These are phyloP conservation scores for Manihot esculenta DNA, from an alignment of 441 rosid species.

Conservation along the genomic window DNA sequence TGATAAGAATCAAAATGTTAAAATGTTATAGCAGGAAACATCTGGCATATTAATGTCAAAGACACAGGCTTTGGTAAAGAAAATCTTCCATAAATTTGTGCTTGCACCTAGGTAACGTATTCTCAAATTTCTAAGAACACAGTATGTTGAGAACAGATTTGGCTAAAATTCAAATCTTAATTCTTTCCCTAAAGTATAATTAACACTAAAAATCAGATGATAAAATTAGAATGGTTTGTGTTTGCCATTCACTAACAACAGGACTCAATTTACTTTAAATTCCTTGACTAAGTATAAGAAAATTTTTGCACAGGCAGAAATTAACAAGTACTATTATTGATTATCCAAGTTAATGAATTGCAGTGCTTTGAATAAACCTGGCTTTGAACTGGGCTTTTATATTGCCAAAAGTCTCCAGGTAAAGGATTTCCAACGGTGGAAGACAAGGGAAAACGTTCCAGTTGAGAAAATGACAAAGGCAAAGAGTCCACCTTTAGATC, in stretches of 20 bases:
- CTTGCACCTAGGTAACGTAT: background rate
- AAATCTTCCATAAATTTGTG: background rate
- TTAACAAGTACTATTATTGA: background rate
- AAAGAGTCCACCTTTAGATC: slow-evolving; percentile 46
- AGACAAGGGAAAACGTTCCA: slow-evolving; percentile 46
- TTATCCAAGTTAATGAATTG: background rate
- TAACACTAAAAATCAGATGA: background rate
- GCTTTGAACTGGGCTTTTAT: slow-evolving; percentile 50
- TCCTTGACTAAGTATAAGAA: background rate
- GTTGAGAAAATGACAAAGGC: slow-evolving; percentile 39
- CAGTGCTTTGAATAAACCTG: slow-evolving; percentile 42
- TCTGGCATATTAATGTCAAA: background rate
- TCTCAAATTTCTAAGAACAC: background rate
- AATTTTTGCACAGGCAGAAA: background rate
- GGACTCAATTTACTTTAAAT: background rate
- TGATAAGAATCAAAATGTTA: background rate
- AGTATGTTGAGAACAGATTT: background rate
- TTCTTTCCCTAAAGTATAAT: background rate
- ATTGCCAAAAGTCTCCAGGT: slow-evolving; percentile 66
- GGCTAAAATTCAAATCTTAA: background rate
- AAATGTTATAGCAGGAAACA: background rate
- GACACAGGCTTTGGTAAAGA: background rate
- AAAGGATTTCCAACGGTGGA: slow-evolving; percentile 41
- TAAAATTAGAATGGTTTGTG: background rate
- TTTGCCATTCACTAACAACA: background rate